A percentile compares a stretch with the other conserved stretches of the same genome.
Conservation (phyloP, 2,329 filamentous ascomycete species). For the Alternaria dauci region DNA sequence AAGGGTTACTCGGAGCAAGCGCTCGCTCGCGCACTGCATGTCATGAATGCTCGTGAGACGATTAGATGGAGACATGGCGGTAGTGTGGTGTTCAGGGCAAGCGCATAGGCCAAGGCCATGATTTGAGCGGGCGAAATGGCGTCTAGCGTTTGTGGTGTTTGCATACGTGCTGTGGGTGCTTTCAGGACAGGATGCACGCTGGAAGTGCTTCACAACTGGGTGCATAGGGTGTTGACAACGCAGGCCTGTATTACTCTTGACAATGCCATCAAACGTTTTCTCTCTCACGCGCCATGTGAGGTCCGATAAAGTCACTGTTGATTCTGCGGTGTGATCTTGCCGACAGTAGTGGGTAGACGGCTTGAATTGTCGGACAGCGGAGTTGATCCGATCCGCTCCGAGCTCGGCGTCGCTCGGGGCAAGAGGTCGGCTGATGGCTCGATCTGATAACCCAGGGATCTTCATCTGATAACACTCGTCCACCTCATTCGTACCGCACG, state of each 20-base stretch:
- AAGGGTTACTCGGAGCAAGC: slow-evolving; percentile 89
- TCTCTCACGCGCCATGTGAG: rapidly evolving
- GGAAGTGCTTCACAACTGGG: not conserved
- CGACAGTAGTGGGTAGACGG: not conserved
- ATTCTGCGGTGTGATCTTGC: too few relatives aligned
- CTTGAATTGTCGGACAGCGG: not conserved
- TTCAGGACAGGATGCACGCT: not conserved
- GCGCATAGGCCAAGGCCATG: slow-evolving; percentile 14
- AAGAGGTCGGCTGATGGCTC: slow-evolving; percentile 18
- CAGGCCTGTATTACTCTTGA: not conserved
- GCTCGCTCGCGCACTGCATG: slow-evolving; percentile 82
- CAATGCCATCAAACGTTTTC: too few relatives aligned
- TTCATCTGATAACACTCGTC: slow-evolving; percentile 30
- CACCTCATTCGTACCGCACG: slow-evolving; percentile 18
- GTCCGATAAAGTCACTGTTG: too few relatives aligned
- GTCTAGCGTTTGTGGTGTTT: slow-evolving; percentile 6
- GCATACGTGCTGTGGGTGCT: not conserved
- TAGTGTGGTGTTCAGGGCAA: slow-evolving; percentile 34
- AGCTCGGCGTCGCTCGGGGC: slow-evolving; percentile 26
- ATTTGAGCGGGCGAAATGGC: not conserved
- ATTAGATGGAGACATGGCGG: slow-evolving; percentile 78
- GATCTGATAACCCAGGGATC: slow-evolving; percentile 39
- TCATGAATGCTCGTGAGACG: slow-evolving; percentile 87
- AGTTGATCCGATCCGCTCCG: slow-evolving; percentile 24
- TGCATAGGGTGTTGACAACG: not conserved